These are phyloP conservation scores for Mucuna pruriens DNA, from an alignment of 306 rosid genomes.

Conservation along the genomic window DNA sequence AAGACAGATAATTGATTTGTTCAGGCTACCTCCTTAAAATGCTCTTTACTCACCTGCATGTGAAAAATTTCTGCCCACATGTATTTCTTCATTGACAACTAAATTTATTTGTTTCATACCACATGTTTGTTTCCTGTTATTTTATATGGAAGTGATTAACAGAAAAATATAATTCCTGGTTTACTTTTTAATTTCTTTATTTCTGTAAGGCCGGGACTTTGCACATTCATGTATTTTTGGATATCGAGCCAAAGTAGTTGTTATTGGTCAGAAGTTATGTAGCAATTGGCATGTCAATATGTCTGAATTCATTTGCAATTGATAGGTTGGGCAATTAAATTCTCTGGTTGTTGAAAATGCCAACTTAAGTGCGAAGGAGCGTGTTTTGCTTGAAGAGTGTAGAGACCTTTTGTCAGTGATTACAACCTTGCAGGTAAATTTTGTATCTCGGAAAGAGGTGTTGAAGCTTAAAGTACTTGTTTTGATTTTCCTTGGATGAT, in stretches of 20 bases:
- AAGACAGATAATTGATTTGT: neutral
- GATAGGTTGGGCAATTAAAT: slow-evolving; percentile 77
- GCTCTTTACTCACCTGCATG: neutral
- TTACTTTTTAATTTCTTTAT: slow-evolving; percentile 19
- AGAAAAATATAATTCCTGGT: neutral
- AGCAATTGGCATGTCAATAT: neutral
- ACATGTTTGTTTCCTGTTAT: neutral
- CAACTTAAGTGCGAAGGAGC: slow-evolving; percentile 72
- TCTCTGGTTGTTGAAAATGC: slow-evolving; percentile 69
- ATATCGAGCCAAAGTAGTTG: neutral
- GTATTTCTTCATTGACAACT: neutral
- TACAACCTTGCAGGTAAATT: slow-evolving; percentile 74
- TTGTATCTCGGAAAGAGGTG: neutral
- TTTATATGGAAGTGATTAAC: neutral
- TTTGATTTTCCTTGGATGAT: slow-evolving; percentile 31
- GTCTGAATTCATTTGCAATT: slow-evolving; percentile 44
- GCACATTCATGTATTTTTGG: neutral
- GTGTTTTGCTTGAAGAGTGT: slow-evolving; percentile 78
- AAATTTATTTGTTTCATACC: neutral
- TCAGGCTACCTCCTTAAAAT: neutral
- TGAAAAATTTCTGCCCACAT: neutral
- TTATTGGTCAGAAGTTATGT: slow-evolving; percentile 4
- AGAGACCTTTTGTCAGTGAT: slow-evolving; percentile 67
- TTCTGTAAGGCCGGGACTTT: neutral
- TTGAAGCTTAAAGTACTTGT: neutral